A percentile compares a stretch with the other conserved stretches of the same genome.
These are phyloP conservation scores for Anaeramoeba ignava DNA, from an alignment of 78 protist species.

Conservation along the genomic window DNA sequence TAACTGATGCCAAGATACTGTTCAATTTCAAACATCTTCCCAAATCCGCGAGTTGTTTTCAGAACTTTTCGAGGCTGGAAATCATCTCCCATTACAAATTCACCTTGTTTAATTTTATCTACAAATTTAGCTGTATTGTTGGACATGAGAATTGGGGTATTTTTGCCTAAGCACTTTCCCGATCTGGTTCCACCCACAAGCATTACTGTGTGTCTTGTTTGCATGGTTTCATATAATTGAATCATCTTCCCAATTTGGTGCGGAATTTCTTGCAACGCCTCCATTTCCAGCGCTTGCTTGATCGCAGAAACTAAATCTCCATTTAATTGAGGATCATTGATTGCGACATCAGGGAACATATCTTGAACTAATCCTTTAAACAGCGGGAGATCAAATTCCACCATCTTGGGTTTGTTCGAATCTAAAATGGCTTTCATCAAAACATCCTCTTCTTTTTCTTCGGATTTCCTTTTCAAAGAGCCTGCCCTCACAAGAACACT, in stretches of 20 bases:
- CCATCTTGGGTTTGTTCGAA: conserved; percentile 80
- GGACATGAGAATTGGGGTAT: no score
- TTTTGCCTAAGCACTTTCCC: no score
- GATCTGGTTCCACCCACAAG: conserved; percentile 75
- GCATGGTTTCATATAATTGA: conserved; percentile 78
- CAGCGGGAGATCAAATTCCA: conserved; percentile 80
- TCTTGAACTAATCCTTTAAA: conserved; percentile 65
- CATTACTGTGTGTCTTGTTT: conserved; percentile 77
- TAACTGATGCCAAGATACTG: no score
- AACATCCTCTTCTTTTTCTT: conserved; percentile 49
- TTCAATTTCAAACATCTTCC: no score
- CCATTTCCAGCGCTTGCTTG: not conserved
- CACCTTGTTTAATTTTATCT: no score
- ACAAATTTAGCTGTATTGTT: no score
- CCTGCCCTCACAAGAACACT: conserved; percentile 84
- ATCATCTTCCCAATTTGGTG: conserved; percentile 67
- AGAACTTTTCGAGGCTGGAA: no score
- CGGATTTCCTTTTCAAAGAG: conserved; percentile 54
- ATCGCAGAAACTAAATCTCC: no score
- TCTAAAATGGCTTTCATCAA: conserved; percentile 83
- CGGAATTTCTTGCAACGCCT: not conserved
- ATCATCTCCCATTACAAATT: no score
- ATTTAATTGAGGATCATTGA: no score
- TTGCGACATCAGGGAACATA: conserved; percentile 57
- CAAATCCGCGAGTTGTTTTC: no score